phyloP scores from a whole-genome alignment of 495 filamentous ascomycete species.

The Sordaria brevicollis region DNA sequence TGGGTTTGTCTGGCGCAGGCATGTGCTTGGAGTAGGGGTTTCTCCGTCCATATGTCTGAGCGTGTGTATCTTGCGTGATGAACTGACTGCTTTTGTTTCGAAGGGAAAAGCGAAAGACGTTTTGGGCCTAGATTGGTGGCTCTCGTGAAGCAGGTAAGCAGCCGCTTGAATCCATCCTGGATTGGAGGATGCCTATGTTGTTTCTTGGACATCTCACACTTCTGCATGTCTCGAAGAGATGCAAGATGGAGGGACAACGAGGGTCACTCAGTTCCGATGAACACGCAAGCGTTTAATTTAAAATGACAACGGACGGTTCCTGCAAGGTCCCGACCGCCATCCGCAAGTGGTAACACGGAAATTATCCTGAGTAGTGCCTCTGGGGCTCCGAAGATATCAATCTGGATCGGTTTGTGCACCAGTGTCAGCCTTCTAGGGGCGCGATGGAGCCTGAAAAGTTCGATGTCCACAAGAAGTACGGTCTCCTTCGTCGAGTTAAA shows the following conservation, averaged over 20 bases:
- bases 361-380: background rate
- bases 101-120: background rate
- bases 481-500: background rate
- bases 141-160: background rate
- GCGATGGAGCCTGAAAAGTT: background rate
- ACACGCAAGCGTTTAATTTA: background rate
- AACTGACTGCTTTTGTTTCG: background rate
- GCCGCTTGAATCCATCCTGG: background rate
- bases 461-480: background rate
- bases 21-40: background rate
- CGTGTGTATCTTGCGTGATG: background rate
- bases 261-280: background rate
- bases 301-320: background rate
- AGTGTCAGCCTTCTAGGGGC: background rate
- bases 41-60: background rate
- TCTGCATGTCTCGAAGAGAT: background rate
- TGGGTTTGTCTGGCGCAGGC: background rate
- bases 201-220: background rate
- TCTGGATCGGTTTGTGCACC: background rate
- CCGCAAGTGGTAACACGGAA: background rate
- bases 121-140: background rate
- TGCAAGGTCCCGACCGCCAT: background rate
- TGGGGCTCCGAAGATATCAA: background rate
- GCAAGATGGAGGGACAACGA: background rate
- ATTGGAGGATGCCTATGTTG: background rate